A percentile compares a stretch with the other conserved stretches of the same genome.
These are phyloP conservation scores for Zea luxurians DNA, from an alignment of 176 grass and related monocot genomes.

Conservation along the genomic window DNA sequence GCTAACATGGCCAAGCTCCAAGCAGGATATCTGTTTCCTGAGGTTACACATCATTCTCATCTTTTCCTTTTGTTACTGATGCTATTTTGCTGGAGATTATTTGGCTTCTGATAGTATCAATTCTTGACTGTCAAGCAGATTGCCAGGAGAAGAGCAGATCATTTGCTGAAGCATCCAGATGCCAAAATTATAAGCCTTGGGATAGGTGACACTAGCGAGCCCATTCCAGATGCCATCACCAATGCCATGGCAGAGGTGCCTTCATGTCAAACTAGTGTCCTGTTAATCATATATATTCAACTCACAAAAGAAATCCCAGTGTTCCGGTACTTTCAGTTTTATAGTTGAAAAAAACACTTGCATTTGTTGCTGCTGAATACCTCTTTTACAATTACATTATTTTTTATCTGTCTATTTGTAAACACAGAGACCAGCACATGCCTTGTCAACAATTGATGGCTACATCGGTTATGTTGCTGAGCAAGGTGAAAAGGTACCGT, in stretches of 20 bases:
- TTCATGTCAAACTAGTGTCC: conserved; percentile 8
- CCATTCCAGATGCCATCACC: conserved; percentile 82
- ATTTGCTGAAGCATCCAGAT: conserved; percentile 77
- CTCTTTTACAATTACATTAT: not conserved
- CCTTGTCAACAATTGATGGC: no score
- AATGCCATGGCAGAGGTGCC: conserved; percentile 78
- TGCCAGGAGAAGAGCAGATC: conserved; percentile 76
- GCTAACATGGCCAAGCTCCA: conserved; percentile 77
- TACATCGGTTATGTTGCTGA: no score
- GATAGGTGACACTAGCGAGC: conserved; percentile 91
- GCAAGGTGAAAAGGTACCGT: no score
- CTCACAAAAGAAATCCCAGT: not conserved
- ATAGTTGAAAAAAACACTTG: not conserved
- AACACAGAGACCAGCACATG: no score
- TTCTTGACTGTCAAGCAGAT: conserved; percentile 46
- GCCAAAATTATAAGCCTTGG: conserved; percentile 91
- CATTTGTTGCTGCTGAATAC: not conserved
- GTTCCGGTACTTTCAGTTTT: not conserved
- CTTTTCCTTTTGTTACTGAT: not conserved
- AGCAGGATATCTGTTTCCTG: conserved; percentile 77
- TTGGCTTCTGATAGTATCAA: conserved; percentile 13
- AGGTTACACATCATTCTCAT: conserved; percentile 36
- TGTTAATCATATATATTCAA: not conserved
- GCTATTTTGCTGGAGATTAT: not conserved
- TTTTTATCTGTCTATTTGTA: no score